Evolutionary conservation across 192 early-diverging fungal genomes (phyloP).

Genomic region (Allomyces macrogynus): DNA sequence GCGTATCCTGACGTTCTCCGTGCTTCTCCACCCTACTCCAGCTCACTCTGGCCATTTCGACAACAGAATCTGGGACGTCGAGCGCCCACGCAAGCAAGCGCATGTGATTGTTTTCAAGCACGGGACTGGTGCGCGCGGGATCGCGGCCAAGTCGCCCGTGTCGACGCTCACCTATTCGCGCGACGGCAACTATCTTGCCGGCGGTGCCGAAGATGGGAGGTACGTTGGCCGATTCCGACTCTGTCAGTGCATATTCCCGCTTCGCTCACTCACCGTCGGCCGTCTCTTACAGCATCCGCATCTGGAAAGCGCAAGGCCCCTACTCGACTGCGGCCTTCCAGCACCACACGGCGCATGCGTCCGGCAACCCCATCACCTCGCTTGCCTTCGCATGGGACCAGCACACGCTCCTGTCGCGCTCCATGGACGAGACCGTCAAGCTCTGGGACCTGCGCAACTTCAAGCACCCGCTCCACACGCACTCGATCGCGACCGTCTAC

Average conservation of each 20-base stretch:
- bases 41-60: not conserved
- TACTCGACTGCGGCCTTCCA: too few relatives aligned
- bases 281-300: too few relatives aligned
- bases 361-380: not conserved
- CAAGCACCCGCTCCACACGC: conserved; percentile 36
- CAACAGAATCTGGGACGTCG: conserved; percentile 58
- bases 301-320: too few relatives aligned
- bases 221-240: not conserved
- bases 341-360: too few relatives aligned
- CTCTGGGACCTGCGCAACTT: conserved; percentile 80
- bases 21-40: not conserved
- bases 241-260: not conserved
- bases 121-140: conserved; percentile 42
- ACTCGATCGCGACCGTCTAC: conserved; percentile 37
- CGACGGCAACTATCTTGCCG: conserved; percentile 50
- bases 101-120: conserved; percentile 58
- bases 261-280: too few relatives aligned
- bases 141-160: conserved; percentile 15
- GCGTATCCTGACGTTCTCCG: not conserved
- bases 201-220: conserved; percentile 10
- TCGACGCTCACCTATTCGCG: conserved; percentile 47
- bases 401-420: too few relatives aligned
- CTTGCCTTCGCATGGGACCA: not conserved
- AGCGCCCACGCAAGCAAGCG: conserved; percentile 45
- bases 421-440: not conserved